Percentiles rank a stretch among this genome's conserved stretches.
phyloP scores from a whole-genome alignment of 2,329 filamentous ascomycete genomes.

The Aspergillus tamarii region DNA sequence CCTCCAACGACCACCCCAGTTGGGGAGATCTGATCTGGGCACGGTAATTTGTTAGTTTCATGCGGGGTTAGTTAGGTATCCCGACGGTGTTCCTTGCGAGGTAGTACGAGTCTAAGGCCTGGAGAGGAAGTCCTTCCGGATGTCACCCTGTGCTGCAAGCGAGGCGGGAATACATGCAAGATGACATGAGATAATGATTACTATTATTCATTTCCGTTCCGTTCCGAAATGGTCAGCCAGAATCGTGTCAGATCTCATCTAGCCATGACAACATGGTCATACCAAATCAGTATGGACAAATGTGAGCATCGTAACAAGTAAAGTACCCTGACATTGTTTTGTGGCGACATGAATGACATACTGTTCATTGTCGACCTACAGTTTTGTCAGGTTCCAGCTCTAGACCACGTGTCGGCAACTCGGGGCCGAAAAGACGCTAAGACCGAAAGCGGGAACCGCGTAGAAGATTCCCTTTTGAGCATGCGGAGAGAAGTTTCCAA shows the following conservation, averaged over 20 bases:
- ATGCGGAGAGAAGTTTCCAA: neutral
- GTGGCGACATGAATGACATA: no score
- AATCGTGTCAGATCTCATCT: neutral
- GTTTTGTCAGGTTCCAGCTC: neutral
- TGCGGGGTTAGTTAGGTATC: neutral
- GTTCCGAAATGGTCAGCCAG: neutral
- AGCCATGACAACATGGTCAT: neutral
- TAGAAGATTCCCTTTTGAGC: constrained; percentile 4
- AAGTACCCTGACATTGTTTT: no score
- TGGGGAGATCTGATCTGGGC: constrained; percentile 36
- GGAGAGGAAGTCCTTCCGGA: neutral
- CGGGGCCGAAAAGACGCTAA: neutral
- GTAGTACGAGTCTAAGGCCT: neutral
- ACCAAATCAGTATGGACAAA: neutral
- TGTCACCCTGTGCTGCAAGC: no score
- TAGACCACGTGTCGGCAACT: neutral
- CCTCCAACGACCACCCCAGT: constrained; percentile 27
- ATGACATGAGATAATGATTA: neutral
- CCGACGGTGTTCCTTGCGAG: neutral
- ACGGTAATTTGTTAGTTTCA: neutral
- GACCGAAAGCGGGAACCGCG: neutral
- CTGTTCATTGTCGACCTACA: no score
- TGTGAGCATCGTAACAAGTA: no score
- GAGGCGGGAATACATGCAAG: neutral
- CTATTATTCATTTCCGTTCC: neutral